Evolutionary conservation across 1,284 basidiomycete genomes (phyloP), one percentile per base, ranked within the genome.

Genomic region (Ceratobasidium sp.): DNA sequence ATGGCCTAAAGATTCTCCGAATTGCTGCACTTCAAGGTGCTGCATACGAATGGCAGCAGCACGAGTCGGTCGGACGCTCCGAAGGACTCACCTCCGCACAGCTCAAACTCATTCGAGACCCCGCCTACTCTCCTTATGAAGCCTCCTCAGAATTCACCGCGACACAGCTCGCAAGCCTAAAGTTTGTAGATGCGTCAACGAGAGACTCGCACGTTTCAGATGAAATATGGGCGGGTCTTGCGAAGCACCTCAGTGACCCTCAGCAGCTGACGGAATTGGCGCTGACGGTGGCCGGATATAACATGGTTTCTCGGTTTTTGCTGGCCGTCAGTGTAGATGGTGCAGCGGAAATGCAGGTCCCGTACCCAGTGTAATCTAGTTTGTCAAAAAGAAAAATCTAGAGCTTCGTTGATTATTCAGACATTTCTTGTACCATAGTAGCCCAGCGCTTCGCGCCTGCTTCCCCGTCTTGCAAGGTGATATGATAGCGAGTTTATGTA

Each of bases 301-400:
- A 72, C 62, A 19, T 75, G 47, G 74, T 75, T 4, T 75, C 74
- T 9, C 22, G 74, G 53, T 75, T 75, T 48, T 44, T 75, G 17
- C 31, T 75, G 56, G 74, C 74, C 51, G 56, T 75, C 14, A 67
- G 66, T 31, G 74, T 75, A 11, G 74, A 75, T 33, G 74, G 67
- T 7, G 67, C 59, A 14, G 67, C 67, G 3, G 67, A 71, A 54
- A 57, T 71, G 67, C 67, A 71, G 27, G 54, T 71, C 1, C 67
- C 67, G 19, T 71, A 71, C 17, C 67, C 67, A 15, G 50, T 31
- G 27, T 67, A 56, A n/a, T 56, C 7, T 22, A 53, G 19, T 7
- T 53, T 17, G 4, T 53, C 5, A 53, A 41, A 41, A 5, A 41
- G 36, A n/a, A n/a, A n/a, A n/a, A n/a, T n/a, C n/a, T n/a, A n/a